These are phyloP conservation scores for Bryoerythrophyllum caledonicum DNA, from an alignment of 225 moss, liverwort and hornwort species.

Conservation along the genomic window DNA sequence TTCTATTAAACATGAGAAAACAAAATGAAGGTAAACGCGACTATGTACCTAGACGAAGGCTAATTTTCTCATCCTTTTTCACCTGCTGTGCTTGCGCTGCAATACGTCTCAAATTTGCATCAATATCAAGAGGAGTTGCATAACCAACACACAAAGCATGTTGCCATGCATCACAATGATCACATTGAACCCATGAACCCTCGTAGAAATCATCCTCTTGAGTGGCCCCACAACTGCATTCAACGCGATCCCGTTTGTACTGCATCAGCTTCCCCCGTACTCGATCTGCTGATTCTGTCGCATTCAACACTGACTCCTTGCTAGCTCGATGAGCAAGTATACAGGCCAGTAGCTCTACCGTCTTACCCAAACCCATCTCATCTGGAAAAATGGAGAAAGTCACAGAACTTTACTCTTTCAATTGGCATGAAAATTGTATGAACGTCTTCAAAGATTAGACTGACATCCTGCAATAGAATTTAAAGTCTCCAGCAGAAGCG, in stretches of 20 bases:
- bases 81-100: conserved; percentile 62
- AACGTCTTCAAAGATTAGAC: not conserved
- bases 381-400: conserved; percentile 53
- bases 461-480: conserved; percentile 13
- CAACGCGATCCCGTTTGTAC: conserved; percentile 68
- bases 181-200: conserved; percentile 86
- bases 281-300: conserved; percentile 50
- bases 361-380: conserved; percentile 99
- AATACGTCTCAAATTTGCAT: conserved; percentile 55
- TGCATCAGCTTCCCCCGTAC: conserved; percentile 41
- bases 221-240: conserved; percentile 86
- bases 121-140: conserved; percentile 39
- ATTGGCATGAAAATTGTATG: not conserved
- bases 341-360: conserved; percentile 94
- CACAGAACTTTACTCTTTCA: conserved; percentile 17
- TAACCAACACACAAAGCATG: conserved; percentile 86
- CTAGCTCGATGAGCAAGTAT: conserved; percentile 82
- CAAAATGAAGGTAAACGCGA: conserved; percentile 17
- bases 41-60: conserved; percentile 41
- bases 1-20: conserved; percentile 2
- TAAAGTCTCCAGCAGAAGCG: not conserved
- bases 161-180: conserved; percentile 97
- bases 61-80: conserved; percentile 43
- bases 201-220: conserved; percentile 61
- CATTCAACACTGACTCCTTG: conserved; percentile 49